Conservation (phyloP, 495 filamentous ascomycete genomes). For the Mytilinidion resinicola region DNA sequence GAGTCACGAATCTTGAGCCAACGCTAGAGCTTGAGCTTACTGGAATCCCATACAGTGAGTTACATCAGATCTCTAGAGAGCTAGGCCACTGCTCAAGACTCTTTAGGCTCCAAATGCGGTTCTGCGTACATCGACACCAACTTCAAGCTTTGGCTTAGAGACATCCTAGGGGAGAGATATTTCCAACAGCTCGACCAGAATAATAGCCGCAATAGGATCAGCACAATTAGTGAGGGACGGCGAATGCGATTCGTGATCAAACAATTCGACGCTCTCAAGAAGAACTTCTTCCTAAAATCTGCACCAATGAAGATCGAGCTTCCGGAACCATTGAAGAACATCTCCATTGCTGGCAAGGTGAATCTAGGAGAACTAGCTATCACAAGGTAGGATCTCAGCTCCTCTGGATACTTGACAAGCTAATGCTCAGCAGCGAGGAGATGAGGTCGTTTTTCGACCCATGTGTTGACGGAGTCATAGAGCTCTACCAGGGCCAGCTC, state of each 20-base stretch:
- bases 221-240: slow-evolving; percentile 12
- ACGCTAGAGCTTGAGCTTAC: slow-evolving; percentile 12
- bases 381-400: slow-evolving; percentile 1
- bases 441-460: slow-evolving; percentile 16
- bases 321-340: slow-evolving; percentile 11
- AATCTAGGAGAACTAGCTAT: slow-evolving; percentile 14
- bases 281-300: slow-evolving; percentile 1
- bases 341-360: slow-evolving; percentile 12
- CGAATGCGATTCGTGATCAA: slow-evolving; percentile 15
- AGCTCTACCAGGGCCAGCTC: slow-evolving; percentile 9
- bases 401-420: background rate
- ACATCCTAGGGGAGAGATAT: slow-evolving; percentile 5
- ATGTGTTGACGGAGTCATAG: slow-evolving; percentile 10
- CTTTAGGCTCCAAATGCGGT: slow-evolving; percentile 16
- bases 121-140: slow-evolving; percentile 18
- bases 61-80: background rate
- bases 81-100: background rate
- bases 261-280: slow-evolving; percentile 11
- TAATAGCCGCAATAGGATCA: slow-evolving; percentile 4
- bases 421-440: background rate
- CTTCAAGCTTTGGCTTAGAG: slow-evolving; percentile 20
- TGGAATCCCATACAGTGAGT: slow-evolving; percentile 3
- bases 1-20: slow-evolving; percentile 8
- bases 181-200: slow-evolving; percentile 13
- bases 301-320: slow-evolving; percentile 13